Conservation (phyloP, 441 rosid genomes). For the Biscutella laevigata region DNA sequence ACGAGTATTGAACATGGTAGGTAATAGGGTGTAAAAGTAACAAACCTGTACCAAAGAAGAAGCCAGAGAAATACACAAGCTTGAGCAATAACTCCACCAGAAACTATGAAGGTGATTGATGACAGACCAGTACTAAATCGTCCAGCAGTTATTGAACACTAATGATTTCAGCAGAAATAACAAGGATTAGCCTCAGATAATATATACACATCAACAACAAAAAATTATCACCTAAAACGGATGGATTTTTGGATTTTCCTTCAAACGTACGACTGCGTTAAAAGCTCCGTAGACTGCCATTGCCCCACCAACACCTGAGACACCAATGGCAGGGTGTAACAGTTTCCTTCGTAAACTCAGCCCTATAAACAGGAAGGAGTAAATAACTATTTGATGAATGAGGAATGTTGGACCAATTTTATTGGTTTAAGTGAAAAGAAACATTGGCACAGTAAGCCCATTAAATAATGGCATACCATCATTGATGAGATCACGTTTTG, state of each 20-base stretch:
- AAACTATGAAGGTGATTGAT: conserved; percentile 66
- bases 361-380: conserved; percentile 36
- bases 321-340: conserved; percentile 77
- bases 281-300: conserved; percentile 92
- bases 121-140: conserved; percentile 52
- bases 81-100: conserved; percentile 58
- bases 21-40: not conserved
- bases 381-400: too few relatives aligned
- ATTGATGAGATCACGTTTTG: too few relatives aligned
- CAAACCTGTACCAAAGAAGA: conserved; percentile 61
- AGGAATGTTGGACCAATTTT: too few relatives aligned
- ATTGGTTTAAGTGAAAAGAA: too few relatives aligned
- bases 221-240: not conserved
- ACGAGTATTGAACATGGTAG: not conserved
- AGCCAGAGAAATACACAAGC: conserved; percentile 65
- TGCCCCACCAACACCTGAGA: conserved; percentile 79
- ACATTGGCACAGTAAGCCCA: too few relatives aligned
- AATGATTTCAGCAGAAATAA: conserved; percentile 16
- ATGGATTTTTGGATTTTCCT: not conserved
- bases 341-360: conserved; percentile 76
- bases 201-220: not conserved
- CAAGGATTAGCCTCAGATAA: not conserved
- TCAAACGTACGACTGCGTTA: conserved; percentile 69
- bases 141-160: conserved; percentile 82
- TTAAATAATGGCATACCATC: too few relatives aligned